Conservation (phyloP, 1,284 basidiomycete species). For the Cystobasidium sp. region DNA sequence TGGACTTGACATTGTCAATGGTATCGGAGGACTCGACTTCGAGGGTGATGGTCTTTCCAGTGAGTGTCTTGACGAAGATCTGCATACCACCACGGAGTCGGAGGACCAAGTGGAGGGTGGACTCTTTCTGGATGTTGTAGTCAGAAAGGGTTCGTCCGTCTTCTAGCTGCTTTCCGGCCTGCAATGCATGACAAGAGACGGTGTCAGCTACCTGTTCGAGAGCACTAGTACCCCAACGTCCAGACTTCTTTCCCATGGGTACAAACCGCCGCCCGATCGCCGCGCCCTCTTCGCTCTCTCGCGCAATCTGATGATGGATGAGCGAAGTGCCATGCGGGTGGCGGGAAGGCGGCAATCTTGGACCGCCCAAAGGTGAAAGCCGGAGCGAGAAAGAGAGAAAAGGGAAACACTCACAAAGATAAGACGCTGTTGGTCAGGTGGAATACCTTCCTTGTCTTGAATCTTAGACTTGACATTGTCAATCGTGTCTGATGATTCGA, state of each 20-base stretch:
- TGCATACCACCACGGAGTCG: constrained; percentile 57
- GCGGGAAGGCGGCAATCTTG: constrained; percentile 2
- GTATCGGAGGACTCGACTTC: constrained; percentile 63
- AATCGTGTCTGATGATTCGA: constrained; percentile 64
- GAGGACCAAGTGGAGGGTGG: constrained; percentile 57
- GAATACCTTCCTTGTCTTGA: constrained; percentile 65
- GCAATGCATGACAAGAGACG: constrained; percentile 15
- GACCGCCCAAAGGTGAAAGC: not conserved
- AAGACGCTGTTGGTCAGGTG: constrained; percentile 89
- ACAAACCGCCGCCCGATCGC: not conserved
- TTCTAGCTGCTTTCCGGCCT: constrained; percentile 78
- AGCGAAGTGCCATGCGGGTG: not conserved
- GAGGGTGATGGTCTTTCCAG: constrained; percentile 48
- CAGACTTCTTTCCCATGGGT: too few relatives aligned
- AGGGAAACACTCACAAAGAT: constrained; percentile 65
- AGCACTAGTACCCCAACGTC: too few relatives aligned
- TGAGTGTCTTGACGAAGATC: constrained; percentile 54
- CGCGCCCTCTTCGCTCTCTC: too few relatives aligned
- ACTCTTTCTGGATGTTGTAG: constrained; percentile 60
- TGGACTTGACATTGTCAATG: constrained; percentile 63
- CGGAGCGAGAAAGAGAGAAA: not conserved
- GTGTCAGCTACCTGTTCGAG: not conserved
- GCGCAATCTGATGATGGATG: not conserved
- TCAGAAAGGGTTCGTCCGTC: constrained; percentile 60
- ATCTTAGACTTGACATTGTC: constrained; percentile 63